phyloP scores from a whole-genome alignment of 2,329 filamentous ascomycete species.

The Nemania diffusa region DNA sequence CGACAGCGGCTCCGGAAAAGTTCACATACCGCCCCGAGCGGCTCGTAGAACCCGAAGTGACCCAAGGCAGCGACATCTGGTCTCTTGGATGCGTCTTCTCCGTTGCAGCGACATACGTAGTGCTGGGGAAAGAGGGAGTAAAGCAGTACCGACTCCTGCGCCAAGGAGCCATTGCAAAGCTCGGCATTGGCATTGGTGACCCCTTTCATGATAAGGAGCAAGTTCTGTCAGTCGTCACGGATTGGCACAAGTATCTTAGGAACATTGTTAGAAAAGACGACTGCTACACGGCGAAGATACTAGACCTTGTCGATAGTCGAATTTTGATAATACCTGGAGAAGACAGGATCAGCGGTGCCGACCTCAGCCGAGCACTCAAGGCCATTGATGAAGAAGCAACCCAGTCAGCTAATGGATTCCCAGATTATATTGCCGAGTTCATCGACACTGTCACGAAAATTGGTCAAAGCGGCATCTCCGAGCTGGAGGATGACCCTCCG shows the following conservation, averaged over 20 bases:
- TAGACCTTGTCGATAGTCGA: slow-evolving; percentile 43
- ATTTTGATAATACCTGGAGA: slow-evolving; percentile 39
- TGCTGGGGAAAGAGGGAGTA: slow-evolving; percentile 49
- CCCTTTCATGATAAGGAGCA: slow-evolving; percentile 43
- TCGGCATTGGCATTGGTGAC: slow-evolving; percentile 26
- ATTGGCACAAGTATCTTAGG: slow-evolving; percentile 44
- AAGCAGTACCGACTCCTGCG: slow-evolving; percentile 41
- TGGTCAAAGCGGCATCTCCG: slow-evolving; percentile 2
- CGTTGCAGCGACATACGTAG: slow-evolving; percentile 52
- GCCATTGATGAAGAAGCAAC: slow-evolving; percentile 8
- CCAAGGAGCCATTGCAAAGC: slow-evolving; percentile 17
- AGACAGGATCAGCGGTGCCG: slow-evolving; percentile 7
- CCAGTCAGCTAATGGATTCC: not conserved
- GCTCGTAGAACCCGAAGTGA: slow-evolving; percentile 28
- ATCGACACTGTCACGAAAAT: slow-evolving; percentile 15
- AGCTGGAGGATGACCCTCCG: slow-evolving; percentile 22
- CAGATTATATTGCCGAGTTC: slow-evolving; percentile 21
- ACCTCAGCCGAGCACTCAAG: slow-evolving; percentile 12
- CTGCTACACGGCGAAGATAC: slow-evolving; percentile 34
- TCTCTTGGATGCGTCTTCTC: slow-evolving; percentile 55
- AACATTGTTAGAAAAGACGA: slow-evolving; percentile 36
- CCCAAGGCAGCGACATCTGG: slow-evolving; percentile 54
- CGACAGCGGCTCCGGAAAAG: slow-evolving; percentile 26
- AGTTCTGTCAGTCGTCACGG: slow-evolving; percentile 37
- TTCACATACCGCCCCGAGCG: slow-evolving; percentile 30